Percentiles rank a stretch among this genome's conserved stretches.
Evolutionary conservation across 2,329 filamentous ascomycete genomes (phyloP).

Genomic region (Alternaria tenuissima): DNA sequence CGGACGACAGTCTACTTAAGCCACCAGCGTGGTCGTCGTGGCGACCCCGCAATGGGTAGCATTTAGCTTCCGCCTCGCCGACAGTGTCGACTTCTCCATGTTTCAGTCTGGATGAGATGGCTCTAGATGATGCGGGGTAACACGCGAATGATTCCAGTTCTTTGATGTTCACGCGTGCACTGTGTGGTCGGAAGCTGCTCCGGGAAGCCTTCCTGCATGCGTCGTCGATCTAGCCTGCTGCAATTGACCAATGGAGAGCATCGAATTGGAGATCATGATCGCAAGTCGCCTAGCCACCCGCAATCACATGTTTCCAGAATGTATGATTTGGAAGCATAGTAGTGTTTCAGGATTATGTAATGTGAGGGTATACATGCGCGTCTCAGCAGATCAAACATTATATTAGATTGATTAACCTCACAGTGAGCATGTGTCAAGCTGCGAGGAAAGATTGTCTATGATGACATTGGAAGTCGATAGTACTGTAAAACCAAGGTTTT

Average conservation of each 20-base stretch:
- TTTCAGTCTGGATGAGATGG: neutral
- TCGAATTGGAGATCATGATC: neutral
- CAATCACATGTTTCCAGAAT: neutral
- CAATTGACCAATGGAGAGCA: neutral
- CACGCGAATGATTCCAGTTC: conserved; percentile 18
- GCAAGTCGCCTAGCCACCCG: neutral
- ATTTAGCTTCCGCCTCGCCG: conserved; percentile 22
- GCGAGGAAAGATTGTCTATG: rapidly evolving
- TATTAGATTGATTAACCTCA: neutral
- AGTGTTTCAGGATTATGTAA: neutral
- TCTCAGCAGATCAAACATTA: neutral
- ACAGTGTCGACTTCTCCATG: conserved; percentile 1
- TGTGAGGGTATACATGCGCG: neutral
- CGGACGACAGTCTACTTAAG: neutral
- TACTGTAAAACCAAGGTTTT: neutral
- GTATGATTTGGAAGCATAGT: neutral
- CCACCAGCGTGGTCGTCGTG: neutral
- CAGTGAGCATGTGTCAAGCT: neutral
- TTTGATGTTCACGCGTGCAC: conserved; percentile 1
- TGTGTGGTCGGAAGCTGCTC: conserved; percentile 16
- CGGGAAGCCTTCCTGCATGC: neutral
- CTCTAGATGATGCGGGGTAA: conserved; percentile 23
- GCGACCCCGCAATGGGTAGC: neutral
- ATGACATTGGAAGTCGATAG: neutral
- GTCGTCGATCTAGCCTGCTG: conserved; percentile 4